These are phyloP conservation scores for Dryas integrifolia DNA, from an alignment of 331 rosid species.

Conservation along the genomic window DNA sequence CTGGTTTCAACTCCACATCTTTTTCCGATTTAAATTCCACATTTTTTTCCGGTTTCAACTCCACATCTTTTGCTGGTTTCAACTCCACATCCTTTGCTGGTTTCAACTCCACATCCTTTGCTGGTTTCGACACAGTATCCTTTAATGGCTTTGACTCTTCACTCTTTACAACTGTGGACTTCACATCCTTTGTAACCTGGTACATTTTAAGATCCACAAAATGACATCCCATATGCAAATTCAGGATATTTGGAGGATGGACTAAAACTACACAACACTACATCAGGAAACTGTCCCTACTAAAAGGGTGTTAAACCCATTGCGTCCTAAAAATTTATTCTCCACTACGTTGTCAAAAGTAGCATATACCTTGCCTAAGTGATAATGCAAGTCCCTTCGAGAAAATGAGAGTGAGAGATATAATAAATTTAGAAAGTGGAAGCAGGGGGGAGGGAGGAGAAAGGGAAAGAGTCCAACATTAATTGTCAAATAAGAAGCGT, in stretches of 20 bases:
- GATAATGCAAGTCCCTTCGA: neutral
- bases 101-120: neutral
- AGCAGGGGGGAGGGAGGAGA: constrained; percentile 20
- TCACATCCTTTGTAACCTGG: constrained; percentile 33
- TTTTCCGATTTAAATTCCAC: constrained; percentile 19
- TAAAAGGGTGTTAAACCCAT: neutral
- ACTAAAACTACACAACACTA: constrained; percentile 14
- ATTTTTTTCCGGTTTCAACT: neutral
- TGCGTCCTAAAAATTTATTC: neutral
- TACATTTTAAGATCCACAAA: constrained; percentile 12
- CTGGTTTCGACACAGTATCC: constrained; percentile 11
- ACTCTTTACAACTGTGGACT: constrained; percentile 23
- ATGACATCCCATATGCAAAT: constrained; percentile 12
- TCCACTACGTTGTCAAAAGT: neutral
- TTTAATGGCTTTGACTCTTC: constrained; percentile 21
- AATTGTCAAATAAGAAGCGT: constrained; percentile 17
- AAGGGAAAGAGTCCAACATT: constrained; percentile 20
- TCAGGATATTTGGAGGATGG: constrained; percentile 7
- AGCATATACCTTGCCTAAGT: neutral
- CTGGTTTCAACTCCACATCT: constrained; percentile 25
- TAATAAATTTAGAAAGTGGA: neutral
- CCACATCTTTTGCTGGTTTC: constrained; percentile 18
- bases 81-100: constrained; percentile 23
- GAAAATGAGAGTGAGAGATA: constrained; percentile 17
- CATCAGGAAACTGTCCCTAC: neutral